Evolutionary conservation across 495 filamentous ascomycete genomes (phyloP), one percentile per base, ranked within the genome.

Genomic region (Daldinia grandis): DNA sequence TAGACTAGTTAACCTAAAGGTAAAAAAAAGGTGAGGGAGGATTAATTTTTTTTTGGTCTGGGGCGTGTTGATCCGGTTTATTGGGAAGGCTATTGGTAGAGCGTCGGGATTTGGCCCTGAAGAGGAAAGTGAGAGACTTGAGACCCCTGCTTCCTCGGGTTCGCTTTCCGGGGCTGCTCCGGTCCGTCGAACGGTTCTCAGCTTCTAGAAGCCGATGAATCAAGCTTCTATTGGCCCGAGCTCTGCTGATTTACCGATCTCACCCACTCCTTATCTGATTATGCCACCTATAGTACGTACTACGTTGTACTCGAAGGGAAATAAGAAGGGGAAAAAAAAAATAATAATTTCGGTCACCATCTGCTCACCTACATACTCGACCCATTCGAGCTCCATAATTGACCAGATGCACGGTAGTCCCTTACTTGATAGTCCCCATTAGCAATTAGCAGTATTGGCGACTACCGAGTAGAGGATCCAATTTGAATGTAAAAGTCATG

Each of bases 51-150:
- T 58, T 54, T 30, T 54, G 37, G 56, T 40, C 58, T 64, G 58
- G 61, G 63, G 63, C 44, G 10, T 57, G 69, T 65, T 65, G 60
- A 72, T 73, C 70, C 65, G 70, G 65, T 62, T 73, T 73, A 73
- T 73, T 73, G 70, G 62, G 70, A 69, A 69, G 61, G 62, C 66
- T 73, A 73, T 73, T 73, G 70, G 70, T 37, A 69, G 62, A 56
- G 57, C 57, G 54, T 73, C 70, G 70, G 70, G 61, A 56, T 66
- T 73, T 38, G 65, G 30, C 57, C 70, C 54, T 21, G 65, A 73
- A 66, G 3, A 73, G 70, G 70, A 65, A 73, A 73, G 70, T 73
- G 60, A 73, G 65, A 68, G 57, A 5, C 56, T 50, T 12, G 44
- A 66, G 31, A 66, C 53, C 70, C 70, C 31, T 73, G 65, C 62